These are phyloP conservation scores for Dicorynia guianensis DNA, from an alignment of 306 rosid species.

Conservation along the genomic window DNA sequence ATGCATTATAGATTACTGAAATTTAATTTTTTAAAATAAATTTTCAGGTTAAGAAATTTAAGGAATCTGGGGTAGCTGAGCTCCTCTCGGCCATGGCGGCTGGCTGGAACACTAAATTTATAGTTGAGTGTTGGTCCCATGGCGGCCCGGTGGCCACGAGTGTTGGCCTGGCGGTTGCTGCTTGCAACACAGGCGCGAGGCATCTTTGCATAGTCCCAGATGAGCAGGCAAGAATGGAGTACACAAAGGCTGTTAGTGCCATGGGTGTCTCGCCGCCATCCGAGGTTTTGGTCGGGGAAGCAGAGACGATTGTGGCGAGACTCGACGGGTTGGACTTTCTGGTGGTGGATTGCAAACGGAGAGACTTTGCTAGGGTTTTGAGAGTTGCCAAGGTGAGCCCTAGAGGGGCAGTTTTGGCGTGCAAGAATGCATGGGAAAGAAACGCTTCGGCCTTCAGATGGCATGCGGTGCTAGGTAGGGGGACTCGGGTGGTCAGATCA, in stretches of 20 bases:
- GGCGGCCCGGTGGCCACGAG: conserved; percentile 67
- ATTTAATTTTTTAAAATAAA: neutral
- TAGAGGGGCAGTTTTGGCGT: conserved; percentile 79
- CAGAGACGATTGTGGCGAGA: conserved; percentile 41
- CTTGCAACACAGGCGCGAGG: conserved; percentile 75
- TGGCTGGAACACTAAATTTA: conserved; percentile 80
- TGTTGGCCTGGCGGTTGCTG: conserved; percentile 77
- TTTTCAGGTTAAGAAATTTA: conserved; percentile 58
- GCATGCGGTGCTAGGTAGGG: conserved; percentile 61
- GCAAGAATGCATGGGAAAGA: conserved; percentile 74
- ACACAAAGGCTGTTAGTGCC: conserved; percentile 51
- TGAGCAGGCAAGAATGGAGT: conserved; percentile 58
- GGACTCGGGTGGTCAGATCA: conserved; percentile 78
- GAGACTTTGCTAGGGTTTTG: conserved; percentile 73
- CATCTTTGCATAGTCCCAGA: conserved; percentile 85
- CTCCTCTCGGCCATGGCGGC: conserved; percentile 91
- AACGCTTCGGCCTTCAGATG: conserved; percentile 60
- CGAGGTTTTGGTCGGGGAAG: conserved; percentile 63
- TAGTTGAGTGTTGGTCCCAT: conserved; percentile 68
- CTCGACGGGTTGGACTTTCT: conserved; percentile 69
- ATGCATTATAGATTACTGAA: no score
- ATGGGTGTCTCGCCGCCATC: conserved; percentile 49
- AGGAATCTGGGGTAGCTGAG: conserved; percentile 79
- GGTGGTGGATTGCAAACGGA: conserved; percentile 69
- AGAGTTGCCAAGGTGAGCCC: conserved; percentile 53